phyloP scores from a whole-genome alignment of 495 filamentous ascomycete species.

The Letharia lupina region DNA sequence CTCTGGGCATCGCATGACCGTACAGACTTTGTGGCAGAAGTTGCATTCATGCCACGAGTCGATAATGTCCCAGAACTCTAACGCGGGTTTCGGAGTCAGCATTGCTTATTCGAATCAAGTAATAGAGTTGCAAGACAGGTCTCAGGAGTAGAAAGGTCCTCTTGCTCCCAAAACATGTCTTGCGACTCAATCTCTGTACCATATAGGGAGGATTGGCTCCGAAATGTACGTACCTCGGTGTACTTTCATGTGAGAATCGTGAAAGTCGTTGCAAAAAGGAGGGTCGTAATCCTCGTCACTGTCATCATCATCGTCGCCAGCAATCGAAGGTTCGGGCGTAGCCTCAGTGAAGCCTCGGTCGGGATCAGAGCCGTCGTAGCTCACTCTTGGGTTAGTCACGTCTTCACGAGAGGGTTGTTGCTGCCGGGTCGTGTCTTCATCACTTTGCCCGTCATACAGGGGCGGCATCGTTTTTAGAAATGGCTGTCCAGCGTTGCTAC shows the following conservation, averaged over 20 bases:
- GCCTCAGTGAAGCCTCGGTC: constrained; percentile 2
- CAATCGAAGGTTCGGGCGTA: background rate
- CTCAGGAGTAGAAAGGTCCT: too few relatives aligned
- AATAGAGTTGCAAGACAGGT: too few relatives aligned
- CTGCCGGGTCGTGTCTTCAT: background rate
- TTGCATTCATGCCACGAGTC: background rate
- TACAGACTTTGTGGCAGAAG: background rate
- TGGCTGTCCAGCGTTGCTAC: background rate
- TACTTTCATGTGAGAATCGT: constrained; percentile 7
- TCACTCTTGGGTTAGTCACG: background rate
- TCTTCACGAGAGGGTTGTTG: background rate
- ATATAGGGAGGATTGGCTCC: too few relatives aligned
- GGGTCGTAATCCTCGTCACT: background rate
- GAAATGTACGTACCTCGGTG: background rate
- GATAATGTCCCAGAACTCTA: constrained; percentile 10
- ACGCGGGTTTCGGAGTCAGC: too few relatives aligned
- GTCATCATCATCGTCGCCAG: background rate
- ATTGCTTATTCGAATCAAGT: too few relatives aligned
- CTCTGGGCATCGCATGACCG: constrained; percentile 8
- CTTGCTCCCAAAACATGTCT: too few relatives aligned
- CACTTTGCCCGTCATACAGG: background rate
- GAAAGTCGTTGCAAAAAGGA: constrained; percentile 4
- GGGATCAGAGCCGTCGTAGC: background rate
- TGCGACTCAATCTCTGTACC: too few relatives aligned
- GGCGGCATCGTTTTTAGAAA: background rate